A percentile compares a stretch with the other conserved stretches of the same genome.
phyloP scores from a whole-genome alignment of 1,284 basidiomycete species.

The Schizophyllum amplum region DNA sequence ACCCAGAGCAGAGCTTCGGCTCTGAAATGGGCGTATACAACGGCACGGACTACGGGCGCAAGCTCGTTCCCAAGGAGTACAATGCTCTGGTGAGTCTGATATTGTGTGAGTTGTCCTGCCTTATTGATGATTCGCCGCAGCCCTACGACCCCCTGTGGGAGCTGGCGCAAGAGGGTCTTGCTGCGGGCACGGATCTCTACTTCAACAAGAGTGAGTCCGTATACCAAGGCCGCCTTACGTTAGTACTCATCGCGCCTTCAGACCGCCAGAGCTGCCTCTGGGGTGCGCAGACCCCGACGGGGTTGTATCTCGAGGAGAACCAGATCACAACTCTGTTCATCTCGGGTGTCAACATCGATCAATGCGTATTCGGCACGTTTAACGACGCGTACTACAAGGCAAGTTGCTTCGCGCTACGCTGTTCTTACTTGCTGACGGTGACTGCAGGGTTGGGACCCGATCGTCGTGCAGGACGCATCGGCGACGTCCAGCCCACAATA shows the following conservation, averaged over 20 bases:
- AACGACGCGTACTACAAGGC: not conserved
- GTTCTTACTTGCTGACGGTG: too few species aligned
- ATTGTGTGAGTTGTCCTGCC: too few species aligned
- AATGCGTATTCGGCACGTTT: conserved; percentile 15
- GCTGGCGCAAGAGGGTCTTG: conserved; percentile 43
- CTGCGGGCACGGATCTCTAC: conserved; percentile 56
- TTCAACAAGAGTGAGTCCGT: conserved; percentile 62
- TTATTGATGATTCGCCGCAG: conserved; percentile 18
- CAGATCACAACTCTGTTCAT: conserved; percentile 57
- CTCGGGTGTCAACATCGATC: conserved; percentile 61
- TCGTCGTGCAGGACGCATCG: conserved; percentile 47
- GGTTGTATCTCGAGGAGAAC: conserved; percentile 53
- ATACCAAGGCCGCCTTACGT: not conserved
- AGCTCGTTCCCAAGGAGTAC: conserved; percentile 21
- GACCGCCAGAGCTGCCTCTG: conserved; percentile 61
- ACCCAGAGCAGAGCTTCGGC: conserved; percentile 34
- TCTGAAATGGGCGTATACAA: conserved; percentile 27
- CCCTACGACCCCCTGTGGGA: conserved; percentile 55
- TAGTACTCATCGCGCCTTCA: conserved; percentile 1
- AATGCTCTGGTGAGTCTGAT: not conserved
- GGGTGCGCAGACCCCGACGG: conserved; percentile 52
- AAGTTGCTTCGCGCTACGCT: not conserved
- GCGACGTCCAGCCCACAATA: conserved; percentile 56
- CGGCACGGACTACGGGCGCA: conserved; percentile 12
- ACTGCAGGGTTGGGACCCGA: conserved; percentile 56